Percentiles rank a stretch among this genome's conserved stretches.
Evolutionary conservation across 495 filamentous ascomycete species (phyloP).

Genomic region (Lepidopterella palustris): DNA sequence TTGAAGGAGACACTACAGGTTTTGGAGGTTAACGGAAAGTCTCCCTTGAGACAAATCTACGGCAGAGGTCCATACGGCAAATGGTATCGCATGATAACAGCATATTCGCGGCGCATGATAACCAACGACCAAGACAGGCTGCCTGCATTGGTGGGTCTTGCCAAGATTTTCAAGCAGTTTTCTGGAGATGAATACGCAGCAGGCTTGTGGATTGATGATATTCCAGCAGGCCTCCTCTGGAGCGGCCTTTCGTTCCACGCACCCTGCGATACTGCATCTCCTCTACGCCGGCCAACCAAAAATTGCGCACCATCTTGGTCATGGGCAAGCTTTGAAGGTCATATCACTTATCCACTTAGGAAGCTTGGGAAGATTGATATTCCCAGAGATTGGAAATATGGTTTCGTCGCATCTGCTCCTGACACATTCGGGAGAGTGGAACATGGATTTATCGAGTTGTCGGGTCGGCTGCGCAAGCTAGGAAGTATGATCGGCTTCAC

Average conservation of each 20-base stretch:
- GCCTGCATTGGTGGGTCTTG: not conserved
- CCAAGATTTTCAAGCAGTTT: not conserved
- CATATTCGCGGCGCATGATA: not conserved
- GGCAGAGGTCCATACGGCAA: no score
- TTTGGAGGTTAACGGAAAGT: no score
- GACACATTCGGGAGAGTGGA: no score
- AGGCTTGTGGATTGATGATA: not conserved
- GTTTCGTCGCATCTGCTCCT: no score
- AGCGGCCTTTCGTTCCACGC: not conserved
- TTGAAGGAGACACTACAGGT: no score
- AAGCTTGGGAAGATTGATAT: no score
- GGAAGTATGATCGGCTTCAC: no score
- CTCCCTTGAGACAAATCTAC: no score
- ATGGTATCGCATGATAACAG: not conserved
- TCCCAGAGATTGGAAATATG: no score
- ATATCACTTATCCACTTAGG: no score
- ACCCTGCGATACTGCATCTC: not conserved
- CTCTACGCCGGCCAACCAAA: not conserved
- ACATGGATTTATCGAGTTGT: no score
- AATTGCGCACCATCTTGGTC: not conserved
- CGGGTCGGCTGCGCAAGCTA: no score
- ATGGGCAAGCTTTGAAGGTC: not conserved
- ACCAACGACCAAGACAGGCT: not conserved
- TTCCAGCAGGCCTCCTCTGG: not conserved
- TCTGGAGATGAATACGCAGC: not conserved